Conservation (phyloP, 768 basidiomycete genomes). For the Chalciporus piperatus region DNA sequence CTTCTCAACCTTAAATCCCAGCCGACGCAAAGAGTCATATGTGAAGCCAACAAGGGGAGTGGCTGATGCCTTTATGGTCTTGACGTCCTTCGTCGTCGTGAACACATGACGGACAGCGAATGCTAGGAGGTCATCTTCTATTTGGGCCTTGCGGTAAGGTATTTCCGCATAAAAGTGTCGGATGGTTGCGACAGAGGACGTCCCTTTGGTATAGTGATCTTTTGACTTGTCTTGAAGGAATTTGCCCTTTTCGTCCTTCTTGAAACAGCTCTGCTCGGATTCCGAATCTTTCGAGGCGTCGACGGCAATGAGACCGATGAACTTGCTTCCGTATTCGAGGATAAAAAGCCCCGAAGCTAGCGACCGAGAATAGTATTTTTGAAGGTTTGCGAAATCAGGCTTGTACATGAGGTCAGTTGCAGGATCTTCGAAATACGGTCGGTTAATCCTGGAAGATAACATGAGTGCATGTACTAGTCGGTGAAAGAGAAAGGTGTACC, state of each 20-base stretch:
- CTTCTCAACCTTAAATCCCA: slow-evolving; percentile 49
- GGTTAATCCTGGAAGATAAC: slow-evolving; percentile 55
- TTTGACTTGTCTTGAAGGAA: slow-evolving; percentile 12
- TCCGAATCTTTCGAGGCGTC: slow-evolving; percentile 53
- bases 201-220: slow-evolving; percentile 27
- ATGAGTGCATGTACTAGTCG: neutral
- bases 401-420: slow-evolving; percentile 50
- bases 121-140: slow-evolving; percentile 66
- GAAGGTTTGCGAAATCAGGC: slow-evolving; percentile 53
- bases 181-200: slow-evolving; percentile 56
- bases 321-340: slow-evolving; percentile 53
- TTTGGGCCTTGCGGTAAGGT: slow-evolving; percentile 49
- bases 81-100: slow-evolving; percentile 37
- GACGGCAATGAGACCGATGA: slow-evolving; percentile 68
- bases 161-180: slow-evolving; percentile 77
- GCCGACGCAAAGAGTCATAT: slow-evolving; percentile 40
- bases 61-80: slow-evolving; percentile 44
- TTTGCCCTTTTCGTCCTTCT: slow-evolving; percentile 19
- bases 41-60: slow-evolving; percentile 54
- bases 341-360: slow-evolving; percentile 70
- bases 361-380: slow-evolving; percentile 54
- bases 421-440: slow-evolving; percentile 60
- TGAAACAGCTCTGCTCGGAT: slow-evolving; percentile 27
- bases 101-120: slow-evolving; percentile 62
- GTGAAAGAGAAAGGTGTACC: slow-evolving; percentile 39